Evolutionary conservation across 805 yeast species (phyloP), one percentile per base, ranked within the genome.

Genomic region (Groenewaldozyma tartarivorans): DNA sequence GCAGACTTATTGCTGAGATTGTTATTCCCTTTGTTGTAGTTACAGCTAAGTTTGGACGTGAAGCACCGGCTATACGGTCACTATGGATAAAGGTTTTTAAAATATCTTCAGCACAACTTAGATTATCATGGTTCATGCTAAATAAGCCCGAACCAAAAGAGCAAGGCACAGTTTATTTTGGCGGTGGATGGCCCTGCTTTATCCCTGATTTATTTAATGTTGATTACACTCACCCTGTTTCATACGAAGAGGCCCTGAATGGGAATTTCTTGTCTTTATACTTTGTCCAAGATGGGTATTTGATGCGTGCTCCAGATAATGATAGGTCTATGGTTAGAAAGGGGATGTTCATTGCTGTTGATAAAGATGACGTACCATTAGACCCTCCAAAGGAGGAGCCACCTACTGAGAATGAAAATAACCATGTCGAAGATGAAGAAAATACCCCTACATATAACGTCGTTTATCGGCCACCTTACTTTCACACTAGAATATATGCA

Each of bases 391-490:
- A n/a, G n/a, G n/a, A n/a, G n/a, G n/a, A n/a, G n/a, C n/a, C n/a
- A n/a, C n/a, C n/a, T n/a, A n/a, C n/a, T n/a, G n/a, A n/a, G n/a
- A 63, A 63, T 20, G 59, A 30, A 19, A 20, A 29, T 2, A 22
- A 56, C 16, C 48, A 48, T 20, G 48, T 43, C n/a, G 68, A 66
- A 13, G 64, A 63, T 15, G 69, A 65, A 31, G 67, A 62, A 17
- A 68, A 64, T 11, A 15, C 26, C 11, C 35, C 20, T 15, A 31
- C 61, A 1, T 86, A 88, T 58, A 68, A 74, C 2, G 74, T 88
- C 21, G 96, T 88, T 2, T 94, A 88, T 61, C 69, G 85, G 35
- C 97, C 99, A 3, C 94, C 95, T 1, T 50, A 70, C 38, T 84
- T 90, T 58, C 69, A 76, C 39, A 24, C 53, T 2, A 69, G 96